Conservation (phyloP, 352 stramenopile genomes). For the Elongisporangium anandrum region DNA sequence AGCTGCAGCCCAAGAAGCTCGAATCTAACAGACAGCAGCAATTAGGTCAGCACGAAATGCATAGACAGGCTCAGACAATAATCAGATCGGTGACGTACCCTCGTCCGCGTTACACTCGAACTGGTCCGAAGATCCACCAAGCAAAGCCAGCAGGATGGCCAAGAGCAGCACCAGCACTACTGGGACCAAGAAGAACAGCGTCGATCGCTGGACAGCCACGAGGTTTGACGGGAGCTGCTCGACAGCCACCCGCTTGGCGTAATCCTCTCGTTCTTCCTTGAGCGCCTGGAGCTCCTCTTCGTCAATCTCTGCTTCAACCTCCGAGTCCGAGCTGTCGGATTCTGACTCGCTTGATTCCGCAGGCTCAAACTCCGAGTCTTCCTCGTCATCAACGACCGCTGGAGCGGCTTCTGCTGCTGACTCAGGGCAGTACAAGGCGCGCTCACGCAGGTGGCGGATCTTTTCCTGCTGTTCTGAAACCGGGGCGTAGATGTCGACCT, state of each 20-base stretch:
- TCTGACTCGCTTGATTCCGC: slow-evolving; percentile 24
- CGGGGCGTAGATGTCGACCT: slow-evolving; percentile 79
- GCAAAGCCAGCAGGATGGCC: slow-evolving; percentile 30
- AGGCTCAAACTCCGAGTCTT: slow-evolving; percentile 56
- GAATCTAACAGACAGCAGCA: background rate
- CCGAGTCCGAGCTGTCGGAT: slow-evolving; percentile 30
- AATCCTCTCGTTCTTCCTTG: slow-evolving; percentile 34
- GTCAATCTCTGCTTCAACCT: slow-evolving; percentile 45
- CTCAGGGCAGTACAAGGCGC: slow-evolving; percentile 39
- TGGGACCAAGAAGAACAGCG: slow-evolving; percentile 24
- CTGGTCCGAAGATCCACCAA: background rate
- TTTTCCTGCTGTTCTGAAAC: slow-evolving; percentile 60
- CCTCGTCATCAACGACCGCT: slow-evolving; percentile 39
- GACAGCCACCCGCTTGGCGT: slow-evolving; percentile 18
- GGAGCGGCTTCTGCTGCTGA: slow-evolving; percentile 1
- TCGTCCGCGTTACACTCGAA: slow-evolving; percentile 12
- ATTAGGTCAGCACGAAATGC: background rate
- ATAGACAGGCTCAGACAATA: background rate
- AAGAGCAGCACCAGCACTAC: slow-evolving; percentile 39
- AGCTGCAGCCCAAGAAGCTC: background rate
- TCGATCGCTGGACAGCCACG: slow-evolving; percentile 11
- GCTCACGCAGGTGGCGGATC: slow-evolving; percentile 54
- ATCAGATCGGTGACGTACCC: slow-evolving; percentile 20
- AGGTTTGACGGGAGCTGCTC: slow-evolving; percentile 19
- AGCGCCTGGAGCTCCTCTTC: slow-evolving; percentile 32